Evolutionary conservation across 768 basidiomycete species (phyloP), one percentile per base, ranked within the genome.

Genomic region (Paxillus rubicundulus): DNA sequence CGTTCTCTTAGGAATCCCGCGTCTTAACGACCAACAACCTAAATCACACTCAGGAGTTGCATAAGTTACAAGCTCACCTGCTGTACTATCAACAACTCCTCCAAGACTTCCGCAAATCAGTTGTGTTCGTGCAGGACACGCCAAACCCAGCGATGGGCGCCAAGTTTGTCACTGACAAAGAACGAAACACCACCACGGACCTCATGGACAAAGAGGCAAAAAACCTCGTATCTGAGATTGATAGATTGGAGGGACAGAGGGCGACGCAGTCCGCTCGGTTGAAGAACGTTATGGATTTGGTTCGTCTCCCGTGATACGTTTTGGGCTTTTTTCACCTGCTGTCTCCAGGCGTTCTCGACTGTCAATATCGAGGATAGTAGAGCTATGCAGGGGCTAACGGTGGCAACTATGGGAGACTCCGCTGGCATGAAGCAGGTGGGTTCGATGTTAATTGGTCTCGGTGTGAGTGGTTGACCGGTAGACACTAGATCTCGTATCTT

Each of bases 301-400:
- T 70, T 39, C 18, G 61, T 61, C 21, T 45, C 21, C 42, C 9
- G 4, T 34, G 14, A 18, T 34, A 10, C 2, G 3, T 6, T 5
- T 20, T 45, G 13, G 14, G 1, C 34, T 9, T 40, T 37, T 5
- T 45, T 60, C 5, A 58, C 27, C 5, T 13, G 44, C 12, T 20
- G 27, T 39, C 32, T 41, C 8, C 49, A 84, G 83, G 83, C 81
- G 2, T 85, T 82, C 61, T 79, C 79, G 49, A 78, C 73, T 13
- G 80, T 84, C 37, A 84, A 81, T 56, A 81, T 83, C 18, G 70
- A 69, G n/a, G 84, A 85, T 56, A 82, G 78, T 61, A 72, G 64
- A 55, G 72, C 69, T 20, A 82, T 82, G 77, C 67, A 76, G 47
- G 53, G 68, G 13, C 73, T 85, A 70, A 84, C 82, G 5, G 68